A percentile compares a stretch with the other conserved stretches of the same genome.
Evolutionary conservation across 2,329 filamentous ascomycete genomes (phyloP).

Genomic region (Zymoseptoria brevis): DNA sequence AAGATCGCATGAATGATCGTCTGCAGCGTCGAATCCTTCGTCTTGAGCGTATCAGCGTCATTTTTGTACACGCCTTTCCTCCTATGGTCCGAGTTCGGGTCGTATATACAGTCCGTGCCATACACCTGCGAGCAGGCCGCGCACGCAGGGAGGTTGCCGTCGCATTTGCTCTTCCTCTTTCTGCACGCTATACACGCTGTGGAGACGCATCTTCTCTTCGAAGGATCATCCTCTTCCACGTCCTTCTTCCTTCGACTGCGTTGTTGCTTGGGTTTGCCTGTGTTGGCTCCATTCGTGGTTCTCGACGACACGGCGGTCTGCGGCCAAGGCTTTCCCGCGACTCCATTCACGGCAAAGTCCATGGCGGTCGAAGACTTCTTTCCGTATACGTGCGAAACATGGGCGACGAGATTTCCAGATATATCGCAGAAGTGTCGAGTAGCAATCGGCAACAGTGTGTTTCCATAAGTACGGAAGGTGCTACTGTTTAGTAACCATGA

Average conservation of each 20-base stretch:
- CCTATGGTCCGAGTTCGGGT: conserved; percentile 90
- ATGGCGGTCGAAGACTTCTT: not conserved
- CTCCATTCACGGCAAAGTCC: not conserved
- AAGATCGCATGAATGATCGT: conserved; percentile 89
- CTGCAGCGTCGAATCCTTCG: conserved; percentile 77
- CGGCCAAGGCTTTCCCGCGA: not conserved
- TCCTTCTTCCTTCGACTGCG: conserved; percentile 16
- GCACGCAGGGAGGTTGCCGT: conserved; percentile 83
- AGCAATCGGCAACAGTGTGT: not conserved
- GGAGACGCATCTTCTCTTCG: conserved; percentile 36
- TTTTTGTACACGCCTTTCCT: conserved; percentile 96
- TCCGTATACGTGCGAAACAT: not conserved
- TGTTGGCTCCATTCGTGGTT: conserved; percentile 4
- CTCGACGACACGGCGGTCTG: not conserved
- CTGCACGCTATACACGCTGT: conserved; percentile 31
- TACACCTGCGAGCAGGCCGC: conserved; percentile 96
- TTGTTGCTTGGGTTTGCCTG: conserved; percentile 18
- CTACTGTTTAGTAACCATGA: not conserved
- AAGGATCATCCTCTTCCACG: conserved; percentile 31
- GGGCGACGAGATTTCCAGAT: not conserved
- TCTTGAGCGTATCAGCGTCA: conserved; percentile 81
- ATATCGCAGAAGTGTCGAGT: not conserved
- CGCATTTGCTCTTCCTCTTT: conserved; percentile 51
- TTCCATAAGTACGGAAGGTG: not conserved
- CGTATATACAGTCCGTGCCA: conserved; percentile 82